phyloP scores from a whole-genome alignment of 163 green algal genomes.

The Chlorella variabilis region DNA sequence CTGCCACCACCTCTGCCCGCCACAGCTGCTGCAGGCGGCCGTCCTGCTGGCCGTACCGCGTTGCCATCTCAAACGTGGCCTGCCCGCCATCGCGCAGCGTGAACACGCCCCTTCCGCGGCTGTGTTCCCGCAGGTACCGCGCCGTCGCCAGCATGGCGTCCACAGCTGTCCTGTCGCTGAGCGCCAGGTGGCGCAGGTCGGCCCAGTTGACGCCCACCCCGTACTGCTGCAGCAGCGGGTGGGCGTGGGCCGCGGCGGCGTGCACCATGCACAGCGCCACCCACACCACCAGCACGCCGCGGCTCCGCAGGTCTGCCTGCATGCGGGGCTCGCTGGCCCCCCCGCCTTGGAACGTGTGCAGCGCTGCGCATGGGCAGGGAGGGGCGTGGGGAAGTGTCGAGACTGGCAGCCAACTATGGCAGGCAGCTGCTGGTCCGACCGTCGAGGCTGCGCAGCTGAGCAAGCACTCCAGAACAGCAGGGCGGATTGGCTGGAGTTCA shows the following conservation, averaged over 20 bases:
- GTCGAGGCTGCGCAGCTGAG: neutral
- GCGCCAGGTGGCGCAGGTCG: conserved; percentile 60
- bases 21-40: neutral
- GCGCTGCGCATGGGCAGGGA: too few relatives aligned
- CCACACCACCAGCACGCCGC: conserved; percentile 50
- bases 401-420: too few relatives aligned
- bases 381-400: too few relatives aligned
- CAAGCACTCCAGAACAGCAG: neutral
- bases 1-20: conserved; percentile 6
- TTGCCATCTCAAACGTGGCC: conserved; percentile 38
- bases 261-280: neutral
- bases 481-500: too few relatives aligned
- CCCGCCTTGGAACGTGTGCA: neutral
- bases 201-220: conserved; percentile 29
- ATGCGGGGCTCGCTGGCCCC: neutral
- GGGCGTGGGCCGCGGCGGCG: neutral
- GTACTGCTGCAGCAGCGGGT: conserved; percentile 31
- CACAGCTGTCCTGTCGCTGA: conserved; percentile 44
- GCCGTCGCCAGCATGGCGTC: conserved; percentile 48
- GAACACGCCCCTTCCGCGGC: neutral
- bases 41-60: conserved; percentile 23
- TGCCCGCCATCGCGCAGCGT: conserved; percentile 24
- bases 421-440: neutral
- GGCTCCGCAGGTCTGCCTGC: conserved; percentile 54
- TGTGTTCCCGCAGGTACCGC: conserved; percentile 45